A percentile compares a stretch with the other conserved stretches of the same genome.
Evolutionary conservation across 192 early-diverging fungal genomes (phyloP).

Genomic region (Fimicolochytrium jonesii): DNA sequence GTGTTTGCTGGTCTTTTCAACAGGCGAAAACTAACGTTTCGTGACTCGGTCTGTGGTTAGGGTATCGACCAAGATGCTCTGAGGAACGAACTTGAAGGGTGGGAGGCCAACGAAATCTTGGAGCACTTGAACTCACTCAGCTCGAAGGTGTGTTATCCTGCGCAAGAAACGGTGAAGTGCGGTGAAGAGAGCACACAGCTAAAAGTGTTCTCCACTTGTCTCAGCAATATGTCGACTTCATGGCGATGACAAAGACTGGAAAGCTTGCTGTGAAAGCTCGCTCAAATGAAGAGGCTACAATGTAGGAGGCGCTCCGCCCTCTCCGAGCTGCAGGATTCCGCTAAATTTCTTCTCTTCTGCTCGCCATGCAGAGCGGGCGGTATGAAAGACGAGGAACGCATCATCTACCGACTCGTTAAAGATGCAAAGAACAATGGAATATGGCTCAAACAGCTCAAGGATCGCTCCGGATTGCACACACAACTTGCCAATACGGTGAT

Average conservation of each 20-base stretch:
- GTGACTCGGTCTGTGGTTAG: no score
- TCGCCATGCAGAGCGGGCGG: constrained; percentile 32
- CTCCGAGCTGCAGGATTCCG: no score
- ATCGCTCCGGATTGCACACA: constrained; percentile 71
- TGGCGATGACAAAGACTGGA: constrained; percentile 24
- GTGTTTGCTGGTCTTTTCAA: neutral
- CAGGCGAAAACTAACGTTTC: no score
- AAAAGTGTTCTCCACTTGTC: neutral
- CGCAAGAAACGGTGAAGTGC: neutral
- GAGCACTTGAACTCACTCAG: constrained; percentile 10
- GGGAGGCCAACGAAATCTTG: constrained; percentile 9
- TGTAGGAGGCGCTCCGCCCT: no score
- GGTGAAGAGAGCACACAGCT: neutral
- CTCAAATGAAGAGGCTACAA: constrained; percentile 33
- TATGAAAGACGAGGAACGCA: constrained; percentile 65
- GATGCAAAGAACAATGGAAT: constrained; percentile 75
- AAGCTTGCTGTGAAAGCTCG: constrained; percentile 41
- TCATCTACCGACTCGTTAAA: constrained; percentile 81
- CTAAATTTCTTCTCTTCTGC: neutral
- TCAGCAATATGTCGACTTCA: constrained; percentile 42
- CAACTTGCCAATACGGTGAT: constrained; percentile 72
- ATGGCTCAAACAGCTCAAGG: constrained; percentile 79
- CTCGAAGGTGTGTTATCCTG: neutral
- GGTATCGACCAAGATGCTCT: constrained; percentile 4
- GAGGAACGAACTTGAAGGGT: constrained; percentile 2